Evolutionary conservation across 2,329 filamentous ascomycete species (phyloP), one percentile per base, ranked within the genome.

Genomic region (Alternaria alternata): DNA sequence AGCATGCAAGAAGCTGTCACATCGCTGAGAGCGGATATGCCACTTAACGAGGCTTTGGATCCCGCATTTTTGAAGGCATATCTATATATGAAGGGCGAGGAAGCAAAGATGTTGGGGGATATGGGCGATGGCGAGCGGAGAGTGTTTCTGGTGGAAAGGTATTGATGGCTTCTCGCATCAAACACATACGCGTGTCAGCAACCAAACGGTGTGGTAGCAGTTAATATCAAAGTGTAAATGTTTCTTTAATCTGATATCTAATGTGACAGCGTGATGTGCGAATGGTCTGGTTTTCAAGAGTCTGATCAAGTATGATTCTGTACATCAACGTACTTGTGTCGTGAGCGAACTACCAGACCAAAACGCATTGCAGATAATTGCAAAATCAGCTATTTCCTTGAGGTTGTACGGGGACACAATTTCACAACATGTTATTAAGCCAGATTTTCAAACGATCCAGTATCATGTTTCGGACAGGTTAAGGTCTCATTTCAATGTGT

Each of bases 121-220:
- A 86, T 91, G 84, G 68, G 66, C 0, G 78, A 80, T 5, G 75
- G 79, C 3, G 77, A 84, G 60, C 81, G 83, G 51, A 81, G 82
- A 64, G 75, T 80, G 14, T 92, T 89, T 86, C 76, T 91, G 56
- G 83, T 91, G 63, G 88, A 90, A 71, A 80, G 89, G 64, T 92
- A 92, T 70, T 91, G 20, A 49, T n/a, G 20, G 20, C 46, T 14
- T 5, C 14, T 36, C 5, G 14, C 34, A 24, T 14, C 38, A 22
- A 3, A 11, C 22, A 22, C 18, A 22, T 14, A 12, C 8, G 4
- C 9, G 18, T 12, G 3, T 20, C 18, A 20, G 18, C 38, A 20
- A 41, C 18, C 9, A 41, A 12, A 41, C 18, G 9, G 4, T 41
- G 18, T 41, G 38, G 7, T 39, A 11, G 9, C 38, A 14, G 18